Conservation (phyloP, 1,284 basidiomycete genomes). For the Athelia psychrophila region DNA sequence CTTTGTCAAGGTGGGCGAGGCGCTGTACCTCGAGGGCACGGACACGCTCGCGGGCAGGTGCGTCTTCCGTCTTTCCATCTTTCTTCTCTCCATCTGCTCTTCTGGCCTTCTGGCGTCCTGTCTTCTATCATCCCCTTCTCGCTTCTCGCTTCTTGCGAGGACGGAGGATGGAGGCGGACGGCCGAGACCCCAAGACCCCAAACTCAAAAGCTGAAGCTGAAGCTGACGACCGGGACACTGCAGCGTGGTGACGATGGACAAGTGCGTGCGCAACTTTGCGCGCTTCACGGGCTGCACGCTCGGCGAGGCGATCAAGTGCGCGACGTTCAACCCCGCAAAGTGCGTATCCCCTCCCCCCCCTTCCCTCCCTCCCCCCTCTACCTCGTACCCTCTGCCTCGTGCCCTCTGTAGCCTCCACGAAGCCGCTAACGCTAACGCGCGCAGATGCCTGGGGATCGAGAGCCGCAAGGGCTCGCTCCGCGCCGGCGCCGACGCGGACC, state of each 20-base stretch:
- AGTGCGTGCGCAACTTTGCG: constrained; percentile 82
- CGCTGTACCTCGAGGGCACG: constrained; percentile 81
- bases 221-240: too few relatives aligned
- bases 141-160: not conserved
- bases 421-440: not conserved
- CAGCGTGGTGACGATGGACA: constrained; percentile 79
- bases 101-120: too few relatives aligned
- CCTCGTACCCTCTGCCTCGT: constrained; percentile 1
- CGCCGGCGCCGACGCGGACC: constrained; percentile 80
- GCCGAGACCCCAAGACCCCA: too few relatives aligned
- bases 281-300: constrained; percentile 81
- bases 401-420: not conserved
- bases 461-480: constrained; percentile 76
- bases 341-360: constrained; percentile 26
- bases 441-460: constrained; percentile 76
- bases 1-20: constrained; percentile 79
- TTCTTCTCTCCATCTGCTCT: constrained; percentile 8
- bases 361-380: constrained; percentile 1
- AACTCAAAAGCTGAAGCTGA: too few relatives aligned
- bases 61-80: constrained; percentile 14
- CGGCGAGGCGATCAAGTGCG: constrained; percentile 81
- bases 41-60: constrained; percentile 85
- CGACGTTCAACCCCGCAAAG: constrained; percentile 81
- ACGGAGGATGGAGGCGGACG: too few relatives aligned
- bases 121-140: not conserved